Conservation (phyloP, 2,329 filamentous ascomycete genomes). For the Aspergillus sp. region DNA sequence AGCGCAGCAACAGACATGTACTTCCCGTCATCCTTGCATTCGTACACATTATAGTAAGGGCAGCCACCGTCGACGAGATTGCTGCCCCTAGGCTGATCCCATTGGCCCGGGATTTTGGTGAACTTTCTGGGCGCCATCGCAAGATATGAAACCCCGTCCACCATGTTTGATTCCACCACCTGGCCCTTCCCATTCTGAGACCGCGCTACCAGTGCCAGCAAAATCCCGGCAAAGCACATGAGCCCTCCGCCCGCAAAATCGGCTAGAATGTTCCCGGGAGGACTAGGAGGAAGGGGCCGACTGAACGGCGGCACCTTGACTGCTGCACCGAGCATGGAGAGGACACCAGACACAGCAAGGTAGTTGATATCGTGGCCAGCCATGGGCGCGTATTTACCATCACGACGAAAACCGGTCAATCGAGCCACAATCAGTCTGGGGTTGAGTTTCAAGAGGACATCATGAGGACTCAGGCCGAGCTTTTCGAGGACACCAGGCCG, state of each 20-base stretch:
- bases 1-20: conserved; percentile 84
- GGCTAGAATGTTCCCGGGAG: conserved; percentile 75
- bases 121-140: conserved; percentile 69
- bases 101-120: conserved; percentile 53
- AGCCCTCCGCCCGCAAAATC: conserved; percentile 86
- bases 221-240: conserved; percentile 70
- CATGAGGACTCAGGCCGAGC: conserved; percentile 66
- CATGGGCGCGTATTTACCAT: conserved; percentile 77
- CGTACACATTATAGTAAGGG: conserved; percentile 82
- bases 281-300: not conserved
- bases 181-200: conserved; percentile 65
- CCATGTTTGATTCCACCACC: conserved; percentile 91
- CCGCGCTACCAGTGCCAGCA: conserved; percentile 69
- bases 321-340: conserved; percentile 67
- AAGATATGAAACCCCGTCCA: conserved; percentile 75
- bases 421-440: conserved; percentile 71
- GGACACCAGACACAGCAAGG: conserved; percentile 74
- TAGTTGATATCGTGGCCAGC: conserved; percentile 94
- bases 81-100: conserved; percentile 61
- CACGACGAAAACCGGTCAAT: conserved; percentile 82
- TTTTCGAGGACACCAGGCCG: conserved; percentile 82
- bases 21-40: conserved; percentile 59
- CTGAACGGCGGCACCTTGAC: conserved; percentile 55
- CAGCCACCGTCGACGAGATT: conserved; percentile 78
- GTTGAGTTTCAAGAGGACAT: conserved; percentile 62